Evolutionary conservation across 2,329 filamentous ascomycete genomes (phyloP).

Genomic region (Phaeosphaeria sp.): DNA sequence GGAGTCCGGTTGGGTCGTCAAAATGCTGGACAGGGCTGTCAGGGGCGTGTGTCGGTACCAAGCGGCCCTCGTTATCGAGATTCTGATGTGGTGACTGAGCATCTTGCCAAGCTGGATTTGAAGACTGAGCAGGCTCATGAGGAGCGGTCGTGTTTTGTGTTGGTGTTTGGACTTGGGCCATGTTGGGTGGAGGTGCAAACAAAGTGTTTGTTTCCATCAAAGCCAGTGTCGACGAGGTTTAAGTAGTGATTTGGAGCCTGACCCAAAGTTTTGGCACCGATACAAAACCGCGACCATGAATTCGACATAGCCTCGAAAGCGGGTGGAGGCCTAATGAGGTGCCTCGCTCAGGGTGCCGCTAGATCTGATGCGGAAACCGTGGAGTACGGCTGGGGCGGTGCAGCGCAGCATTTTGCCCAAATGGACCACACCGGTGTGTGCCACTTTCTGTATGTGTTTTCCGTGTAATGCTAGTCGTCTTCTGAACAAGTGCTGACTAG

Average conservation of each 20-base stretch:
- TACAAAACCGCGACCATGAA: background rate
- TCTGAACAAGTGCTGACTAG: background rate
- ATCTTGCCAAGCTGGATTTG: background rate
- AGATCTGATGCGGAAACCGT: background rate
- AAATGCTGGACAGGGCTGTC: background rate
- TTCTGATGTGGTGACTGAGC: background rate
- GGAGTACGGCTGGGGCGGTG: background rate
- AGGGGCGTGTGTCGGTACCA: background rate
- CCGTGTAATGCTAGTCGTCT: background rate
- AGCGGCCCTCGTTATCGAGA: background rate
- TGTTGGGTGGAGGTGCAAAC: background rate
- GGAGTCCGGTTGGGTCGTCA: conserved; percentile 7
- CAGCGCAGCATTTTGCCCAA: background rate
- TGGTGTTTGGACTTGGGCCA: background rate
- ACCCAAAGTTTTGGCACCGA: background rate
- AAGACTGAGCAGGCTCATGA: background rate
- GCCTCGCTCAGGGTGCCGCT: background rate
- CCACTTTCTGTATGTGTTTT: background rate
- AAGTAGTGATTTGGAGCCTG: background rate
- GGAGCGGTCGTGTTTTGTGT: background rate
- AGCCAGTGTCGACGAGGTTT: background rate
- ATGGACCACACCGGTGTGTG: background rate
- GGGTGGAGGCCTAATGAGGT: background rate
- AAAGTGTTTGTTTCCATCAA: background rate
- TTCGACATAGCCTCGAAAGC: background rate